Evolutionary conservation across 192 early-diverging fungal genomes (phyloP).

Genomic region (Coemansia sp.): DNA sequence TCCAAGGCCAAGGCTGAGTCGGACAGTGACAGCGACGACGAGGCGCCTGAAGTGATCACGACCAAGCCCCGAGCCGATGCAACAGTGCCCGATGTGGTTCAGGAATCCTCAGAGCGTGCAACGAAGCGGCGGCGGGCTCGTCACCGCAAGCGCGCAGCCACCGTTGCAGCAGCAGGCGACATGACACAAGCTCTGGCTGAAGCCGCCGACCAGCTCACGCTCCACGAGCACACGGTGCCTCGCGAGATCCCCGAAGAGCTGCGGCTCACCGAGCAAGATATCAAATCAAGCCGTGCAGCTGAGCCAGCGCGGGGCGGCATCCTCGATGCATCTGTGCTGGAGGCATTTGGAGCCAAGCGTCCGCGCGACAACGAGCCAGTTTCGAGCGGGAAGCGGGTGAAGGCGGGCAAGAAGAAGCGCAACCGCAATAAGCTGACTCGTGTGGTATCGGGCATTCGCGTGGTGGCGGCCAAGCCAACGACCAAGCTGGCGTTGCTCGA

Average conservation of each 20-base stretch:
- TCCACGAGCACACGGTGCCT: slow-evolving; percentile 14
- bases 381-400: not conserved
- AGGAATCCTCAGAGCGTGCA: not conserved
- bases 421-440: slow-evolving; percentile 25
- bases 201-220: slow-evolving; percentile 13
- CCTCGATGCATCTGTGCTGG: slow-evolving; percentile 41
- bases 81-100: slow-evolving; percentile 7
- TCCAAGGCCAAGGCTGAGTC: slow-evolving; percentile 7
- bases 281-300: not conserved
- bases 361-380: not conserved
- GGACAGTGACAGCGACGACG: slow-evolving; percentile 19
- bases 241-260: slow-evolving; percentile 39
- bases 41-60: slow-evolving; percentile 40
- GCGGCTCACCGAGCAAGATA: slow-evolving; percentile 17
- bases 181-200: slow-evolving; percentile 14
- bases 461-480: slow-evolving; percentile 33
- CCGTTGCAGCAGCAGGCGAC: slow-evolving; percentile 8
- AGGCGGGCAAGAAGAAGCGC: slow-evolving; percentile 18
- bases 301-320: not conserved
- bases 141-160: slow-evolving; percentile 34
- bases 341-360: slow-evolving; percentile 29
- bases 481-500: slow-evolving; percentile 25
- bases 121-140: slow-evolving; percentile 39
- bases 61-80: slow-evolving; percentile 21
- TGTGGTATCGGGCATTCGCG: slow-evolving; percentile 43